Percentiles rank a stretch among this genome's conserved stretches.
phyloP scores from a whole-genome alignment of 75 land plant genomes.

The Selaginella tamariscina region DNA sequence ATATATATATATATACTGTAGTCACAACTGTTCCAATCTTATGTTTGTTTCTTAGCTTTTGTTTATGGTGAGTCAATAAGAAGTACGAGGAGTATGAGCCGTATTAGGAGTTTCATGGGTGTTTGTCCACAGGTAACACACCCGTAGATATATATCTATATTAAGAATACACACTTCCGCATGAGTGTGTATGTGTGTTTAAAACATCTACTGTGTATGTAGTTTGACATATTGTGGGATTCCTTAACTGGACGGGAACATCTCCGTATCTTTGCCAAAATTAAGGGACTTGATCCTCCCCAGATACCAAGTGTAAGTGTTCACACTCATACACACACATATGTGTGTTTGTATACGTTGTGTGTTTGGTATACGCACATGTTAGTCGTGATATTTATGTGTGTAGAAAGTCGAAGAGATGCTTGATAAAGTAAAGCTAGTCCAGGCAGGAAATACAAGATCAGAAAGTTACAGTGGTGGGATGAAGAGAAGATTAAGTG shows the following conservation, averaged over 20 bases:
- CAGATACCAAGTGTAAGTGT: constrained; percentile 46
- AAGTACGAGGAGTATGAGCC: constrained; percentile 64
- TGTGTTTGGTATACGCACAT: background rate
- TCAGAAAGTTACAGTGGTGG: constrained; percentile 93
- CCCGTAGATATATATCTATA: background rate
- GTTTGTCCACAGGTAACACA: constrained; percentile 88
- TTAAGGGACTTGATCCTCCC: constrained; percentile 64
- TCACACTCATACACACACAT: background rate
- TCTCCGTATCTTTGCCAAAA: constrained; percentile 71
- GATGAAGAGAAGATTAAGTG: constrained; percentile 93
- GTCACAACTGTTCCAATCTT: background rate
- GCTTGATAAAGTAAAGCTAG: constrained; percentile 61
- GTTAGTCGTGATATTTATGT: background rate
- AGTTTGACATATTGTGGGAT: constrained; percentile 96
- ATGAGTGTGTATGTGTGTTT: no score
- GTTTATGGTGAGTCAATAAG: constrained; percentile 81
- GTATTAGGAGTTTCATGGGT: constrained; percentile 68
- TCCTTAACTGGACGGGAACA: constrained; percentile 78
- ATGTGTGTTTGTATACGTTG: background rate
- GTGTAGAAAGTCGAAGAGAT: constrained; percentile 57
- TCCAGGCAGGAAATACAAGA: constrained; percentile 48
- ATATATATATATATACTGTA: constrained; percentile 1
- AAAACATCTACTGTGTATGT: background rate
- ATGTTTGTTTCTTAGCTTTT: constrained; percentile 37
- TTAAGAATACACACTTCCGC: no score